phyloP scores from a whole-genome alignment of 495 filamentous ascomycete species.

The Antarctomyces pellizariae region DNA sequence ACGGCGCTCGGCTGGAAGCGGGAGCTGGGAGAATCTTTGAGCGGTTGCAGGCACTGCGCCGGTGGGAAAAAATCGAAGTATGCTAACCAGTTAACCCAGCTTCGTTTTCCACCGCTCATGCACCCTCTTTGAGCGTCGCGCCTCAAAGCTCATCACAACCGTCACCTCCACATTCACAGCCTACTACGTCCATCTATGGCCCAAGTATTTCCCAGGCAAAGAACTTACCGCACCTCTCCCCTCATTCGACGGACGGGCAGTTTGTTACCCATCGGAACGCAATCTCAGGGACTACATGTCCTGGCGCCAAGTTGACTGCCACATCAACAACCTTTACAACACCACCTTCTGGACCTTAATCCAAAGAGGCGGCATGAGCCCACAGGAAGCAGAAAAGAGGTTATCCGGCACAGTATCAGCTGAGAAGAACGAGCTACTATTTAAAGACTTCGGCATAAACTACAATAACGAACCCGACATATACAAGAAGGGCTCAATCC shows the following conservation, averaged over 20 bases:
- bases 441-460: constrained; percentile 72
- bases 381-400: constrained; percentile 52
- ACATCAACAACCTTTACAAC: constrained; percentile 97
- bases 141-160: constrained; percentile 74
- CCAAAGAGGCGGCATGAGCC: constrained; percentile 45
- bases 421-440: constrained; percentile 93
- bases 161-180: constrained; percentile 85
- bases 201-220: constrained; percentile 40
- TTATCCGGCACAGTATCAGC: constrained; percentile 58
- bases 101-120: constrained; percentile 73
- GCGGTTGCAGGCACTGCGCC: no score
- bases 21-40: no score
- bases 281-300: constrained; percentile 86
- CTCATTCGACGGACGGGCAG: constrained; percentile 77
- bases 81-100: constrained; percentile 17
- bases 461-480: constrained; percentile 92
- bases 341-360: constrained; percentile 90
- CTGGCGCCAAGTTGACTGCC: constrained; percentile 93
- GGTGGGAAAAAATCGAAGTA: not conserved
- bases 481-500: constrained; percentile 76
- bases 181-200: constrained; percentile 68
- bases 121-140: constrained; percentile 65
- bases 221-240: constrained; percentile 55
- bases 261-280: constrained; percentile 54
- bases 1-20: no score